Evolutionary conservation across 768 basidiomycete species (phyloP).

Genomic region (Leucocoprinus leucothites): DNA sequence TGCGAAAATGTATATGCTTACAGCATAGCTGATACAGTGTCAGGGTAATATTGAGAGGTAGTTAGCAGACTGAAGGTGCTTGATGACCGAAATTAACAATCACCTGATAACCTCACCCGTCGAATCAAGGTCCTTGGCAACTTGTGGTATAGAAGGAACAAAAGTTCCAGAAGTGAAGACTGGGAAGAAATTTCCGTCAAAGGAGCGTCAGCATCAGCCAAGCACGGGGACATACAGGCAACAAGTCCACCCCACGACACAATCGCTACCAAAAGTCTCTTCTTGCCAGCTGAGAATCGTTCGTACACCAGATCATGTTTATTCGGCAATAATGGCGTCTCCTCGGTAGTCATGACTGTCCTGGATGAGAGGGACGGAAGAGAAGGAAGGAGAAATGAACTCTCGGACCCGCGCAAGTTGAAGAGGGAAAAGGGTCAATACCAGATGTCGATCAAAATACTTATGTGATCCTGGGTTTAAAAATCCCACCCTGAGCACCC

Average conservation of each 20-base stretch:
- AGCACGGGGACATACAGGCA: constrained; percentile 40
- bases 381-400: not conserved
- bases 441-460: too few relatives aligned
- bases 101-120: constrained; percentile 58
- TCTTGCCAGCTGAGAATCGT: constrained; percentile 52
- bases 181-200: constrained; percentile 21
- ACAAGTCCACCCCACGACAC: constrained; percentile 62
- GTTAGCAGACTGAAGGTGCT: too few relatives aligned
- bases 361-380: not conserved
- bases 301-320: constrained; percentile 43
- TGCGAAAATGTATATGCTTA: constrained; percentile 33
- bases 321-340: constrained; percentile 27
- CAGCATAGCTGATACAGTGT: constrained; percentile 25
- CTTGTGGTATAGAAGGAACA: constrained; percentile 70
- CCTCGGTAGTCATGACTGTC: constrained; percentile 3
- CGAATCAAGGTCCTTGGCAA: constrained; percentile 62
- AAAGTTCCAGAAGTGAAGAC: constrained; percentile 70
- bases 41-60: not conserved
- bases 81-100: not conserved
- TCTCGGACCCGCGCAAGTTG: too few relatives aligned
- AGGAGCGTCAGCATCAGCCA: not conserved
- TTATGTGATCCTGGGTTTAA: too few relatives aligned
- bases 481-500: too few relatives aligned
- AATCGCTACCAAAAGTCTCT: constrained; percentile 52
- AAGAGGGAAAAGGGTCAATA: too few relatives aligned